These are phyloP conservation scores for Fusarium armeniacum DNA, from an alignment of 2,329 filamentous ascomycete genomes.

Conservation along the genomic window DNA sequence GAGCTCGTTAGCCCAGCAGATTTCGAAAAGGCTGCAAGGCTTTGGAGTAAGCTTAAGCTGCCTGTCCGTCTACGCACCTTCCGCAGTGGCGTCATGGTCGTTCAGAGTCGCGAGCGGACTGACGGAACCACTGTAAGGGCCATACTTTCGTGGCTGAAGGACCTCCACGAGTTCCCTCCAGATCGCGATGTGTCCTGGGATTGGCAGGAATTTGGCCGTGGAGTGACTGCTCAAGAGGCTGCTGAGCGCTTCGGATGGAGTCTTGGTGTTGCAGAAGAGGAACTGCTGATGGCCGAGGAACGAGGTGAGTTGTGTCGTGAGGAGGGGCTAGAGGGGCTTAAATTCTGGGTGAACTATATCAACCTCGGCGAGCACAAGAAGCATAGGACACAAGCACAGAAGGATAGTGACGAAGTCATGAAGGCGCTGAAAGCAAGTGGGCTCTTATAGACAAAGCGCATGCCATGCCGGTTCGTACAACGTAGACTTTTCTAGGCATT, in stretches of 20 bases:
- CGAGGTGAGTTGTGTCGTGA: slow-evolving; percentile 89
- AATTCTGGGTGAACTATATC: slow-evolving; percentile 91
- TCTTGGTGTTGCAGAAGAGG: slow-evolving; percentile 93
- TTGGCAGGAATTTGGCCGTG: slow-evolving; percentile 81
- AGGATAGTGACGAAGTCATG: slow-evolving; percentile 59
- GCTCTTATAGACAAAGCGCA: slow-evolving; percentile 32
- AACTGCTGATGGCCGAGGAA: slow-evolving; percentile 97
- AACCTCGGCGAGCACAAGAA: slow-evolving; percentile 59
- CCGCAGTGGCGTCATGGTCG: slow-evolving; percentile 93
- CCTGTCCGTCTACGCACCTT: slow-evolving; percentile 90
- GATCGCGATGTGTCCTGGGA: slow-evolving; percentile 79
- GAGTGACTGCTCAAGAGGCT: slow-evolving; percentile 89
- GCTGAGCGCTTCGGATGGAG: slow-evolving; percentile 97
- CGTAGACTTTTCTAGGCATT: slow-evolving; percentile 21
- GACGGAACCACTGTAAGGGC: slow-evolving; percentile 90
- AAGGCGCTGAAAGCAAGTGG: slow-evolving; percentile 61
- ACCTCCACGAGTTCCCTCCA: slow-evolving; percentile 76
- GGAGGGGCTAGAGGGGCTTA: slow-evolving; percentile 89
- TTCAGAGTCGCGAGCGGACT: slow-evolving; percentile 87
- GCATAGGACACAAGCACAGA: slow-evolving; percentile 48
- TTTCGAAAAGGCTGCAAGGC: slow-evolving; percentile 87
- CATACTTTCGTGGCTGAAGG: slow-evolving; percentile 81
- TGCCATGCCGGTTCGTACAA: slow-evolving; percentile 17
- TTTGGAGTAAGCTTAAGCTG: slow-evolving; percentile 90
- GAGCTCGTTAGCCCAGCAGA: slow-evolving; percentile 93